Conservation (phyloP, 768 basidiomycete genomes). For the Leccinum rimulosum region DNA sequence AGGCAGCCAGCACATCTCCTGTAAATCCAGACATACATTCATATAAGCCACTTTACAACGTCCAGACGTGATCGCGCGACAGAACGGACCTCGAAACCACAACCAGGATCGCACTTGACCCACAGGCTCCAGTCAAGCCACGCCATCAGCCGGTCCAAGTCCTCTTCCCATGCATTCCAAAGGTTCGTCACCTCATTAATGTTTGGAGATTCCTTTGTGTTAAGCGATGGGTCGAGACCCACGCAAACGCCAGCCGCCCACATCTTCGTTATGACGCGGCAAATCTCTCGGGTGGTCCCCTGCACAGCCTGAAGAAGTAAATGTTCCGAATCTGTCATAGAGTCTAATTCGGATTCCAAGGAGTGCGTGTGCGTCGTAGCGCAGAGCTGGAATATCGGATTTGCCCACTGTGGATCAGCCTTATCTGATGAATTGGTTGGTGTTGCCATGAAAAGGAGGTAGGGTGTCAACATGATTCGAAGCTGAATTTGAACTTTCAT, state of each 20-base stretch:
- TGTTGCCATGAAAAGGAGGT: slow-evolving; percentile 17
- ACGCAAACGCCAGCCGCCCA: slow-evolving; percentile 42
- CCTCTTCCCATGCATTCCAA: slow-evolving; percentile 33
- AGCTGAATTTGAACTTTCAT: slow-evolving; percentile 23
- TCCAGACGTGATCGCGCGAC: neutral
- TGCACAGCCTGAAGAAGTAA: slow-evolving; percentile 27
- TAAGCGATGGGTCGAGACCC: slow-evolving; percentile 15
- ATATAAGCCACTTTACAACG: neutral
- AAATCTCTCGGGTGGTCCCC: slow-evolving; percentile 44
- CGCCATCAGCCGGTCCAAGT: slow-evolving; percentile 37
- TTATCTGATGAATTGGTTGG: slow-evolving; percentile 2
- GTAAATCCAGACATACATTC: neutral
- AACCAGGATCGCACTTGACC: slow-evolving; percentile 46
- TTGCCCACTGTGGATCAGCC: slow-evolving; percentile 24
- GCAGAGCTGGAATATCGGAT: slow-evolving; percentile 31
- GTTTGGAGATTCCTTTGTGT: neutral
- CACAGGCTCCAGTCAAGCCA: slow-evolving; percentile 57
- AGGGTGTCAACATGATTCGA: slow-evolving; percentile 30
- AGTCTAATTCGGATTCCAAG: neutral
- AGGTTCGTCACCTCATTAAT: slow-evolving; percentile 7
- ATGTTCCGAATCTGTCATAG: slow-evolving; percentile 29
- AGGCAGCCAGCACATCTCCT: slow-evolving; percentile 30
- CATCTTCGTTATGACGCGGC: slow-evolving; percentile 42
- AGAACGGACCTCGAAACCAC: slow-evolving; percentile 42
- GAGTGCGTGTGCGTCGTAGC: slow-evolving; percentile 25